A percentile compares a stretch with the other conserved stretches of the same genome.
phyloP scores from a whole-genome alignment of 768 basidiomycete species.

The Hysterangium stoloniferum region DNA sequence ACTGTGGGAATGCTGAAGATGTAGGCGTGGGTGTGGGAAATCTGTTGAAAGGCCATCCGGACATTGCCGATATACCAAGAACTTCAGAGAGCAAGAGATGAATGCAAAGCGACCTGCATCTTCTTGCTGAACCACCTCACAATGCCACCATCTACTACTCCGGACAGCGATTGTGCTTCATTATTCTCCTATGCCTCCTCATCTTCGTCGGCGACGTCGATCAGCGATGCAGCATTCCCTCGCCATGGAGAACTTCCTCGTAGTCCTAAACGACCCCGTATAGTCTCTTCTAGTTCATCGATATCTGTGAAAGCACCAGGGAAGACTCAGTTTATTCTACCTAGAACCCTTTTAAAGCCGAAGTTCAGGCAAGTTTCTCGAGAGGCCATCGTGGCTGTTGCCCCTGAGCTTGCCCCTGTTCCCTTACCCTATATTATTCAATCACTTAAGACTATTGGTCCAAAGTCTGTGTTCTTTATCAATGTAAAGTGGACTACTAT shows the following conservation, averaged over 20 bases:
- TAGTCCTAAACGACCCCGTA: neutral
- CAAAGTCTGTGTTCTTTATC: conserved; percentile 30
- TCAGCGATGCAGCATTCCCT: neutral
- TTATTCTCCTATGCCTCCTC: neutral
- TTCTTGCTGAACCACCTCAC: no score
- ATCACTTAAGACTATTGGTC: conserved; percentile 38
- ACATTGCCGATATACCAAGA: no score
- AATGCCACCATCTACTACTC: neutral
- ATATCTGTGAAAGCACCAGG: neutral
- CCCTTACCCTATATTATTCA: conserved; percentile 61
- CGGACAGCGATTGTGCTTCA: neutral
- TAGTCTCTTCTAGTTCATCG: no score
- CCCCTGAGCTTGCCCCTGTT: conserved; percentile 39
- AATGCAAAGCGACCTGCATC: no score
- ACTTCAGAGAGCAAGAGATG: no score
- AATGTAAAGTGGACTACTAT: neutral
- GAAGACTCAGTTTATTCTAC: conserved; percentile 30
- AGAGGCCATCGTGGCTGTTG: conserved; percentile 46
- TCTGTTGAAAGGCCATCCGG: no score
- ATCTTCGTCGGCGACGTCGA: neutral
- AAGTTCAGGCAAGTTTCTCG: conserved; percentile 47
- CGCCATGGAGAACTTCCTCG: neutral
- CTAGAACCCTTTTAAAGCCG: conserved; percentile 59
- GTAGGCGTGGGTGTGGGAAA: no score
- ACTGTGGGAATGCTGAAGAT: no score